phyloP scores from a whole-genome alignment of 331 rosid species.

The Quercus tomentella region DNA sequence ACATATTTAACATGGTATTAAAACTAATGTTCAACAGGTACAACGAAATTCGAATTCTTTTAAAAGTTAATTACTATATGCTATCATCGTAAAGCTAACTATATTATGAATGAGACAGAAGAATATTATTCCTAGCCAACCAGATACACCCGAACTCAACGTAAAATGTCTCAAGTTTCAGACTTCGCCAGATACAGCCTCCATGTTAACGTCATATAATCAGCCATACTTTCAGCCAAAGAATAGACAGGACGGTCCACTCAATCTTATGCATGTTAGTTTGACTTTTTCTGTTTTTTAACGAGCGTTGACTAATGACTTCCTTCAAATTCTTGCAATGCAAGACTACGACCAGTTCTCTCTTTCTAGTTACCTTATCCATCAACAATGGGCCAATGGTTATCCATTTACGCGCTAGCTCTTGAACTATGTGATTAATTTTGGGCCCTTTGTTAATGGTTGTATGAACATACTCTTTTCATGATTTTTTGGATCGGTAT shows the following conservation, averaged over 20 bases:
- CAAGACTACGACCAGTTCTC: too few relatives aligned
- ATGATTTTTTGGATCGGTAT: too few relatives aligned
- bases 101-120: background rate
- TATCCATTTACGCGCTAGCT: constrained; percentile 1
- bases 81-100: background rate
- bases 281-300: background rate
- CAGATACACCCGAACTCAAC: background rate
- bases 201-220: constrained; percentile 13
- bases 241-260: background rate
- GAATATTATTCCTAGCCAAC: background rate
- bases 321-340: too few relatives aligned
- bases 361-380: background rate
- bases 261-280: background rate
- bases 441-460: too few relatives aligned
- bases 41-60: too few relatives aligned
- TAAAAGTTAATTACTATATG: too few relatives aligned
- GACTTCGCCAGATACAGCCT: constrained; percentile 13
- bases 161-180: background rate
- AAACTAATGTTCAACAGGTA: too few relatives aligned
- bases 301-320: too few relatives aligned
- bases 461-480: too few relatives aligned
- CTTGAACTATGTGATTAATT: too few relatives aligned
- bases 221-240: background rate
- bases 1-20: too few relatives aligned
- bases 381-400: background rate